Percentiles rank a stretch among this genome's conserved stretches.
Conservation (phyloP, 2,329 filamentous ascomycete genomes). For the Cladosporium sp. region DNA sequence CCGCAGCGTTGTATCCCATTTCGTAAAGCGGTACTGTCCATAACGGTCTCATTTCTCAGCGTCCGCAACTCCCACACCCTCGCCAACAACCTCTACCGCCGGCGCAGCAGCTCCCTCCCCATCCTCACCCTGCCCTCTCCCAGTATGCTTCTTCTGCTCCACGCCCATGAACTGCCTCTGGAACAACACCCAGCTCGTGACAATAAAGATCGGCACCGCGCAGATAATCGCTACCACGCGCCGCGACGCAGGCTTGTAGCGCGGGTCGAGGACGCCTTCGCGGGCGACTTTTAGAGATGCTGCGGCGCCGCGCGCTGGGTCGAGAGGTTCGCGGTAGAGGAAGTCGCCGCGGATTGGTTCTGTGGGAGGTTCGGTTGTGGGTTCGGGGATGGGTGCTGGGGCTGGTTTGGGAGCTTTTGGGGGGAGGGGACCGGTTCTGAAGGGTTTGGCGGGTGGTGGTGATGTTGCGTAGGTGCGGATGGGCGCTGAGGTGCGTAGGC, state of each 20-base stretch:
- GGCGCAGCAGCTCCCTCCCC: neutral
- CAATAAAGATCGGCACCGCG: constrained; percentile 31
- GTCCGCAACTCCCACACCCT: constrained; percentile 7
- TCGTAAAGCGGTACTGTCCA: neutral
- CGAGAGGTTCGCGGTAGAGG: constrained; percentile 18
- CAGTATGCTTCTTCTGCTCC: constrained; percentile 27
- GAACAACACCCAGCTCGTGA: constrained; percentile 31
- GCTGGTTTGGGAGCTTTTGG: constrained; percentile 8
- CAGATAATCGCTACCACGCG: constrained; percentile 29
- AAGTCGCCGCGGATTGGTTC: constrained; percentile 5
- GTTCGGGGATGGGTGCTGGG: neutral
- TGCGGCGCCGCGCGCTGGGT: constrained; percentile 26
- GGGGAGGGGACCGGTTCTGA: constrained; percentile 7
- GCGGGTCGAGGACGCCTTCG: constrained; percentile 29
- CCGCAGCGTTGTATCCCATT: neutral
- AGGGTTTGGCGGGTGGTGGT: constrained; percentile 17
- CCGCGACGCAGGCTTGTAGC: constrained; percentile 29
- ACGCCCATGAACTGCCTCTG: constrained; percentile 32
- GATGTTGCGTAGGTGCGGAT: constrained; percentile 14
- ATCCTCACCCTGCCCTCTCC: constrained; percentile 1
- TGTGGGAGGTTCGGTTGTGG: constrained; percentile 14
- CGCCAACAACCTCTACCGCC: constrained; percentile 5
- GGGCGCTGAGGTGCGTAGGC: neutral
- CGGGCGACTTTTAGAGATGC: constrained; percentile 27
- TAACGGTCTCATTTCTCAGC: neutral